These are phyloP conservation scores for Saccharomyces uvarum DNA, from an alignment of 1,139 yeast species.

Conservation along the genomic window DNA sequence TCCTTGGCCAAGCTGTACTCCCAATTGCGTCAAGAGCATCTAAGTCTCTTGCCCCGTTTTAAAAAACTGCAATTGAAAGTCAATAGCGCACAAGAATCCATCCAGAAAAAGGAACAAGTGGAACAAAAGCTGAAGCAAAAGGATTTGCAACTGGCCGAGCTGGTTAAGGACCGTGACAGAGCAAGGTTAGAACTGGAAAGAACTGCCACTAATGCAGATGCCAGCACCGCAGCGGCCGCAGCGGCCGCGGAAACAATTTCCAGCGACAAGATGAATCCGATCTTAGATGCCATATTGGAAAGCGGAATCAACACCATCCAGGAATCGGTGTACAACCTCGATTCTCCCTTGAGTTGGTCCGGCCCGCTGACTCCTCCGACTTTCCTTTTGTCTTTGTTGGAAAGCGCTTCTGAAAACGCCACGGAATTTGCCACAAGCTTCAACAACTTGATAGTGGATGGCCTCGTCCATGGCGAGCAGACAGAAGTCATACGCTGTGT, in stretches of 20 bases:
- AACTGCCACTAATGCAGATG: conserved; percentile 1
- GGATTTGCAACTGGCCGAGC: conserved; percentile 80
- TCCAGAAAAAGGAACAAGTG: conserved; percentile 72
- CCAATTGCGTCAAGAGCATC: conserved; percentile 86
- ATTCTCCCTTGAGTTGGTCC: conserved; percentile 78
- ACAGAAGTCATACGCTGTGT: conserved; percentile 59
- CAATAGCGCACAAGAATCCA: conserved; percentile 87
- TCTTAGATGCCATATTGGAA: conserved; percentile 66
- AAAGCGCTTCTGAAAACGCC: conserved; percentile 62
- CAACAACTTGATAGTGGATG: conserved; percentile 72
- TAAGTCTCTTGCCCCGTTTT: conserved; percentile 68
- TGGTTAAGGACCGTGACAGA: conserved; percentile 83
- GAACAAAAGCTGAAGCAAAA: conserved; percentile 82
- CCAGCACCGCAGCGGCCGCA: conserved; percentile 24
- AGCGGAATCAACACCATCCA: conserved; percentile 69
- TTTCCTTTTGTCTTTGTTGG: conserved; percentile 52
- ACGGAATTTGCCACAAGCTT: conserved; percentile 78
- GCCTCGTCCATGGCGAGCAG: conserved; percentile 57
- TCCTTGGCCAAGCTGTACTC: conserved; percentile 84
- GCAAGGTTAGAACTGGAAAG: conserved; percentile 80
- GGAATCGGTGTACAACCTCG: conserved; percentile 63
- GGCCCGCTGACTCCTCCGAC: conserved; percentile 72
- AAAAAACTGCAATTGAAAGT: conserved; percentile 85
- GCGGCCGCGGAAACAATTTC: conserved; percentile 1
- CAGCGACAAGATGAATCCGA: conserved; percentile 18